Evolutionary conservation across 208 protist genomes (phyloP).

Genomic region (Leptomonas pyrrhocoris): DNA sequence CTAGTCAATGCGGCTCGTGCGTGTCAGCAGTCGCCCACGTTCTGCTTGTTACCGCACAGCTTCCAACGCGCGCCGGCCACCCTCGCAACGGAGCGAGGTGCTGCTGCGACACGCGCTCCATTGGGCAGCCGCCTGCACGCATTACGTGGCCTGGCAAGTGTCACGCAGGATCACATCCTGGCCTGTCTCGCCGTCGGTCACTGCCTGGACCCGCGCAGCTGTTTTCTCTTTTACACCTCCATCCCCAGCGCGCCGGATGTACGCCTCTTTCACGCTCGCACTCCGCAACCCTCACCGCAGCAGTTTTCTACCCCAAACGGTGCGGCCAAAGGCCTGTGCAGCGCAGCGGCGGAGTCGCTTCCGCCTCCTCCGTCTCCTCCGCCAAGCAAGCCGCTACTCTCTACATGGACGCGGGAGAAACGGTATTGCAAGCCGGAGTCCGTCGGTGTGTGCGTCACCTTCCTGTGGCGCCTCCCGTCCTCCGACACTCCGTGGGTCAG

Average conservation of each 20-base stretch:
- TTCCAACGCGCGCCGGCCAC: constrained; percentile 23
- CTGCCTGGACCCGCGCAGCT: constrained; percentile 48
- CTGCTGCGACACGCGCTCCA: neutral
- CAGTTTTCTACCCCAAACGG: neutral
- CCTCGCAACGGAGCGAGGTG: neutral
- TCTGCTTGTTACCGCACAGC: constrained; percentile 41
- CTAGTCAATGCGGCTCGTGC: constrained; percentile 10
- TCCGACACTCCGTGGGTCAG: neutral
- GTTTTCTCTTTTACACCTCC: constrained; percentile 64
- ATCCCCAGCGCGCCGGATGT: constrained; percentile 54
- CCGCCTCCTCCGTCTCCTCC: too few species aligned
- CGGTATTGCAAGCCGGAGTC: constrained; percentile 59
- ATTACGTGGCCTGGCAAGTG: constrained; percentile 13
- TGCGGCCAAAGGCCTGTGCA: neutral
- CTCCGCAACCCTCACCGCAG: neutral
- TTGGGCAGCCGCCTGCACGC: constrained; percentile 1
- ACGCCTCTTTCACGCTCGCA: constrained; percentile 21
- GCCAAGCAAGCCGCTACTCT: constrained; percentile 30
- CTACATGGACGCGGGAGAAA: constrained; percentile 47
- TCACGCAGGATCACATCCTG: constrained; percentile 58
- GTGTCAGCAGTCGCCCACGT: constrained; percentile 28
- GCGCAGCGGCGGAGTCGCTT: neutral
- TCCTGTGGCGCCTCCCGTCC: constrained; percentile 44
- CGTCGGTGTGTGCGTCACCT: constrained; percentile 47
- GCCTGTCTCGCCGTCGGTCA: constrained; percentile 50